Conservation (phyloP, 116 monocot species). For the Trichopus zeylanicus region DNA sequence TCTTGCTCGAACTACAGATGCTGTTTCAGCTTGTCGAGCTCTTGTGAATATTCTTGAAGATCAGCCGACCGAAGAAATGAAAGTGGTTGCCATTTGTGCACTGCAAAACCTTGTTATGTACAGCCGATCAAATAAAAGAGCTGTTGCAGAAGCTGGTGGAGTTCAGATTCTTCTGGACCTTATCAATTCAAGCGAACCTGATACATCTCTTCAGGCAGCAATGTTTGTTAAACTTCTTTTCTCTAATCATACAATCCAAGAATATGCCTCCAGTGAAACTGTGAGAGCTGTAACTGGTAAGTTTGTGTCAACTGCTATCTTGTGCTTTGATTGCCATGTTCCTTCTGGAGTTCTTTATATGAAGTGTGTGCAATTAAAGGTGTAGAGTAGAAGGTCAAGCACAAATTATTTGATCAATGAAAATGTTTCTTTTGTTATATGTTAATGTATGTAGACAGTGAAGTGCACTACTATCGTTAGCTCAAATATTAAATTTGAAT, state of each 20-base stretch:
- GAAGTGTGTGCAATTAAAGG: too few relatives aligned
- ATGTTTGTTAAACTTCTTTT: conserved; percentile 97
- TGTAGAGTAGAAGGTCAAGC: too few relatives aligned
- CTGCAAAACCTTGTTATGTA: conserved; percentile 93
- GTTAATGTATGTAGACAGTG: too few relatives aligned
- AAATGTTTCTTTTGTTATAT: too few relatives aligned
- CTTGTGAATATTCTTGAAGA: conserved; percentile 98
- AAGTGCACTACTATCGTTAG: too few relatives aligned
- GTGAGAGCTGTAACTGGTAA: conserved; percentile 86
- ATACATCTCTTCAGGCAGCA: conserved; percentile 94
- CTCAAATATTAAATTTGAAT: too few relatives aligned
- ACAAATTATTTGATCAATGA: too few relatives aligned
- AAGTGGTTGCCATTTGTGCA: conserved; percentile 92
- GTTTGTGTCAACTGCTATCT: conserved; percentile 1
- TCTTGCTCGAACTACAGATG: conserved; percentile 76
- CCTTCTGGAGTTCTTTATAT: too few relatives aligned
- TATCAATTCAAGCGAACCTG: conserved; percentile 69
- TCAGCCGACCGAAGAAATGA: conserved; percentile 97
- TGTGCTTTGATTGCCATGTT: not conserved
- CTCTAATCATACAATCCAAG: conserved; percentile 90
- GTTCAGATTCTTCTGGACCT: conserved; percentile 94
- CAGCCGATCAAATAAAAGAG: conserved; percentile 91
- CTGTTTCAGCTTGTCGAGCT: conserved; percentile 90
- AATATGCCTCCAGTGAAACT: conserved; percentile 99
- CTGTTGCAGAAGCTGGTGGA: conserved; percentile 98